These are phyloP conservation scores for Fragaria iinumae DNA, from an alignment of 306 rosid genomes.

Conservation along the genomic window DNA sequence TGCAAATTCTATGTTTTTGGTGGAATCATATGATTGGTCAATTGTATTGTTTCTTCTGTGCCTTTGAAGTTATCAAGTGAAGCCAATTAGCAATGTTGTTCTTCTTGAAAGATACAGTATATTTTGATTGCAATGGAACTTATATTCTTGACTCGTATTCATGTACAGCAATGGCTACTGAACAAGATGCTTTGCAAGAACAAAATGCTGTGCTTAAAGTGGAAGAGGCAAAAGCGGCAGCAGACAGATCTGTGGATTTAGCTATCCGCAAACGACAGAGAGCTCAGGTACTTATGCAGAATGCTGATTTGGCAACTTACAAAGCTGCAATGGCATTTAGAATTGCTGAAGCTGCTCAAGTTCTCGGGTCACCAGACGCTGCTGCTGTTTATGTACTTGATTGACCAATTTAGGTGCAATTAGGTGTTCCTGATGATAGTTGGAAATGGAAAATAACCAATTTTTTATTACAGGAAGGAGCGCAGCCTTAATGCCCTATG, in stretches of 20 bases:
- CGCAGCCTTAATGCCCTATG: constrained; percentile 18
- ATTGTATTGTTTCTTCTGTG: background rate
- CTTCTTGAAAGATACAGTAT: too few relatives aligned
- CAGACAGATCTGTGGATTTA: constrained; percentile 34
- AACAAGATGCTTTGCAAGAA: constrained; percentile 46
- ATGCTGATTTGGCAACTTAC: constrained; percentile 66
- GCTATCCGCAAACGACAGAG: constrained; percentile 57
- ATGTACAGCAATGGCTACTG: constrained; percentile 45
- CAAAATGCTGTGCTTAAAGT: constrained; percentile 38
- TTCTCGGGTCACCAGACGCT: constrained; percentile 35
- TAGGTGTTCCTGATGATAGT: constrained; percentile 22
- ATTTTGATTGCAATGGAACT: background rate
- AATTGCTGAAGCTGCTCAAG: constrained; percentile 59
- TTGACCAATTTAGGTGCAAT: constrained; percentile 31
- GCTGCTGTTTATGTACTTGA: constrained; percentile 49
- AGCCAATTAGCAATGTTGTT: background rate
- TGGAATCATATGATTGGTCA: background rate
- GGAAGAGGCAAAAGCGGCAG: constrained; percentile 56
- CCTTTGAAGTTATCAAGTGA: background rate
- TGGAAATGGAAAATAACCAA: constrained; percentile 26
- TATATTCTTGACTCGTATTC: constrained; percentile 16
- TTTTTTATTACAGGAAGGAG: constrained; percentile 22
- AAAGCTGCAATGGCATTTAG: constrained; percentile 56
- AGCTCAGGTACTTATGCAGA: constrained; percentile 60
- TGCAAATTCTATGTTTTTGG: background rate